Conservation (phyloP, 2,329 filamentous ascomycete genomes). For the Ophiostoma pallidulum region DNA sequence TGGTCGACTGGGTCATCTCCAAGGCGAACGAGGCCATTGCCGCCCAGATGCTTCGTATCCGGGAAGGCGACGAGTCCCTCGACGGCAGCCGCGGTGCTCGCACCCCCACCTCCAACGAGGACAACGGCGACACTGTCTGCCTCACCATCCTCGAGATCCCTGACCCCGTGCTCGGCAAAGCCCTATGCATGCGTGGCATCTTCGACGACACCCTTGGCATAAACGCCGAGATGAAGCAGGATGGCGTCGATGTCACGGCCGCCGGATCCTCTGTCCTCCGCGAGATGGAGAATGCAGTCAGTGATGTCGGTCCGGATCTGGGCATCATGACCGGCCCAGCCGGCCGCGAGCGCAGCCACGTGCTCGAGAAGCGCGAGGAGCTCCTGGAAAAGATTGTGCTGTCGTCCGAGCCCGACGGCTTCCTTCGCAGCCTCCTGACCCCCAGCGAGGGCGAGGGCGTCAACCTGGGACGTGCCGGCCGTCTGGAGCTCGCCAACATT, state of each 20-base stretch:
- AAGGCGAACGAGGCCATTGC: conserved; percentile 83
- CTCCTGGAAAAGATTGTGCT: conserved; percentile 78
- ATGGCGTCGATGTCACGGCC: conserved; percentile 68
- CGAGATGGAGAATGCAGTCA: conserved; percentile 77
- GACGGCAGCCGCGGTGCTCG: conserved; percentile 48
- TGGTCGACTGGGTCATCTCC: conserved; percentile 88
- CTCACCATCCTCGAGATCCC: conserved; percentile 85
- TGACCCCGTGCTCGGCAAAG: conserved; percentile 70
- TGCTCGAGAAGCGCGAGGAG: conserved; percentile 71
- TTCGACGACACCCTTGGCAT: conserved; percentile 92
- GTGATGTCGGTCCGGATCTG: conserved; percentile 67
- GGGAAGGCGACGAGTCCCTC: conserved; percentile 56
- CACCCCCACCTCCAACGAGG: conserved; percentile 60
- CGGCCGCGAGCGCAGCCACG: conserved; percentile 64
- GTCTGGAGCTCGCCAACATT: conserved; percentile 66
- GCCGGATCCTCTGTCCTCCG: conserved; percentile 74
- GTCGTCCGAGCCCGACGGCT: conserved; percentile 74
- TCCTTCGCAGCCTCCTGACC: conserved; percentile 73
- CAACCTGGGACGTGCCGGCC: conserved; percentile 64
- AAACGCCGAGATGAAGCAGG: conserved; percentile 94
- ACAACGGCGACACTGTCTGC: conserved; percentile 73
- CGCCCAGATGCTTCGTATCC: conserved; percentile 58
- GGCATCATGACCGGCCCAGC: conserved; percentile 60
- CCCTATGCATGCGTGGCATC: conserved; percentile 76
- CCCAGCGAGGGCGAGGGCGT: conserved; percentile 72